Conservation (phyloP, 345 rosid species). For the Ceriops decandra region DNA sequence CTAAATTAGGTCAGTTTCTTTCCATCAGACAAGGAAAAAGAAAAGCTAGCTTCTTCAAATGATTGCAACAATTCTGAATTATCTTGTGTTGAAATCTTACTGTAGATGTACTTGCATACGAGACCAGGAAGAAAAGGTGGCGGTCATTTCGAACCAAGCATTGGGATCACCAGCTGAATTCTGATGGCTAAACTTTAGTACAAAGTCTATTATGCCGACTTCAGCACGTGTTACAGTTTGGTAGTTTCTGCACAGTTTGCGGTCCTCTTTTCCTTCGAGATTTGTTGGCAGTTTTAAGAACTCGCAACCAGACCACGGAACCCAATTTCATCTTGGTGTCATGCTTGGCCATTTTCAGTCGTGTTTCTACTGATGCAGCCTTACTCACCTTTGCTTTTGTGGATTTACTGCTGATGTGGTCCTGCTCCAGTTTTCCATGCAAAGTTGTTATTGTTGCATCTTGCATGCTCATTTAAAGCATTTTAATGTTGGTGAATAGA, state of each 20-base stretch:
- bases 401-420: too few relatives aligned
- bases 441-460: too few relatives aligned
- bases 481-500: too few relatives aligned
- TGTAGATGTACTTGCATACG: conserved; percentile 43
- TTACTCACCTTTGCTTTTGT: too few relatives aligned
- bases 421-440: too few relatives aligned
- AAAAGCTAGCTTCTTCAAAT: not conserved
- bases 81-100: not conserved
- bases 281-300: too few relatives aligned
- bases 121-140: conserved; percentile 44
- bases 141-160: conserved; percentile 38
- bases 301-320: too few relatives aligned
- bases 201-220: not conserved
- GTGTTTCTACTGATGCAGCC: too few relatives aligned
- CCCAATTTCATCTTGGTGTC: too few relatives aligned
- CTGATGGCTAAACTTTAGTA: conserved; percentile 13
- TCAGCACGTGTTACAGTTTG: not conserved
- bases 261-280: too few relatives aligned
- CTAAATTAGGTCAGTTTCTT: not conserved
- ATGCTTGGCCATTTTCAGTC: too few relatives aligned
- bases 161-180: conserved; percentile 27
- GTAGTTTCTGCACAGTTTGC: not conserved
- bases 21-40: not conserved
- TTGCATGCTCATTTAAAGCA: too few relatives aligned
- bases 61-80: not conserved